These are phyloP conservation scores for Cucumis cinereus DNA, from an alignment of 306 rosid species.

Conservation along the genomic window DNA sequence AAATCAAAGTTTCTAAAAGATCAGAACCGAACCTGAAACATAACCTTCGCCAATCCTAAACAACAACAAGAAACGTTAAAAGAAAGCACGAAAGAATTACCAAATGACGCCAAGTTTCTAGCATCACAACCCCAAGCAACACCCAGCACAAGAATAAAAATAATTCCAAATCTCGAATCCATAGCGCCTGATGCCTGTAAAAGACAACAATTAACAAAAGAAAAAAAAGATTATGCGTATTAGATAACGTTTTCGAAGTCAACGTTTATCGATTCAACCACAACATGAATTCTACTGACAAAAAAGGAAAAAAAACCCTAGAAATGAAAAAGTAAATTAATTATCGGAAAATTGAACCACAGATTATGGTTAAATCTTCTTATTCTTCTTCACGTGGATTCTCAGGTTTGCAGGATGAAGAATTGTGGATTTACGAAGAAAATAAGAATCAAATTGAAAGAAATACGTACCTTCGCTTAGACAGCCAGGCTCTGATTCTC, in stretches of 20 bases:
- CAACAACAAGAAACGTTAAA: background rate
- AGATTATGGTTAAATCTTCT: background rate
- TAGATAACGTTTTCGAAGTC: background rate
- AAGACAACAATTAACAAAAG: background rate
- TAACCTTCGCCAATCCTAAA: background rate
- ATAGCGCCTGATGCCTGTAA: constrained; percentile 30
- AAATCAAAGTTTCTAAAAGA: background rate
- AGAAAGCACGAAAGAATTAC: background rate
- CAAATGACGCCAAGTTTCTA: constrained; percentile 6
- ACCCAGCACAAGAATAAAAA: constrained; percentile 37
- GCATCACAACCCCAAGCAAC: constrained; percentile 51
- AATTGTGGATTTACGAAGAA: background rate
- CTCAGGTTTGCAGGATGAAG: background rate
- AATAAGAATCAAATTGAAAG: background rate
- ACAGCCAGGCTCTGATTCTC: background rate
- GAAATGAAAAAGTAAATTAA: background rate
- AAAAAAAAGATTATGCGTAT: too few relatives aligned
- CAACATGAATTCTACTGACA: background rate
- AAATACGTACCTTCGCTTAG: constrained; percentile 1
- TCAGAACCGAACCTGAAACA: background rate
- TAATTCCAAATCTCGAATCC: constrained; percentile 26
- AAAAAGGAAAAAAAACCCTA: background rate
- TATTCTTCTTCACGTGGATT: background rate
- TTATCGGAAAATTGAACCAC: background rate
- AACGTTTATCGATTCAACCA: background rate